Evolutionary conservation across 1,139 yeast species (phyloP), one percentile per base, ranked within the genome.

Genomic region (Yamadazyma triangularis): DNA sequence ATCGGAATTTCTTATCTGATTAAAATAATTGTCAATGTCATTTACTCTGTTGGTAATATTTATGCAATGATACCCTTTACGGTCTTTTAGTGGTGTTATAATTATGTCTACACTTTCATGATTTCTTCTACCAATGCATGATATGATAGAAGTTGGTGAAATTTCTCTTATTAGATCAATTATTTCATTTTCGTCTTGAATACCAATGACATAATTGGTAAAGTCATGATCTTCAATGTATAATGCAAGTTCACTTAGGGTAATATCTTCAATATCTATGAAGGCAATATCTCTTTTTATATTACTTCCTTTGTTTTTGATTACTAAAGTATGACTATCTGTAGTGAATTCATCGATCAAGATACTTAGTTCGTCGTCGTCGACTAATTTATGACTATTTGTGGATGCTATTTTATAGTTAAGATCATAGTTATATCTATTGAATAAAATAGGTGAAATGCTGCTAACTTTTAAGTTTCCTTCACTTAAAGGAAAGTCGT

Each of bases 401-500:
- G 12, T 21, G 23, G 8, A n/a, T n/a, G n/a, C n/a, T n/a, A n/a
- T n/a, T n/a, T n/a, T n/a, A n/a, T n/a, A n/a, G n/a, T n/a, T n/a
- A n/a, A n/a, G n/a, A n/a, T n/a, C n/a, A n/a, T n/a, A n/a, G 13
- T 25, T 25, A 16, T 15, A 15, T 9, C 27, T 15, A 25, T 25
- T 25, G 11, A n/a, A 16, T 10, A 25, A 6, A 8, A 6, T 15
- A 5, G 37, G 37, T 9, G 30, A 10, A 6, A 34, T 27, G 5
- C 9, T 9, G 15, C 26, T 21, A 2, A 23, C 7, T 7, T 12
- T 8, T 3, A 34, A 24, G 15, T 28, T 23, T 11, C 34, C 34
- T 18, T 26, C 25, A 11, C 11, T 25, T n/a, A 34, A 26, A 11
- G 37, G 37, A 16, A 34, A 34, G 19, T 25, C 27, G 20, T 9